Conservation (phyloP, 208 protist species). For the Leishmania gerbilli region DNA sequence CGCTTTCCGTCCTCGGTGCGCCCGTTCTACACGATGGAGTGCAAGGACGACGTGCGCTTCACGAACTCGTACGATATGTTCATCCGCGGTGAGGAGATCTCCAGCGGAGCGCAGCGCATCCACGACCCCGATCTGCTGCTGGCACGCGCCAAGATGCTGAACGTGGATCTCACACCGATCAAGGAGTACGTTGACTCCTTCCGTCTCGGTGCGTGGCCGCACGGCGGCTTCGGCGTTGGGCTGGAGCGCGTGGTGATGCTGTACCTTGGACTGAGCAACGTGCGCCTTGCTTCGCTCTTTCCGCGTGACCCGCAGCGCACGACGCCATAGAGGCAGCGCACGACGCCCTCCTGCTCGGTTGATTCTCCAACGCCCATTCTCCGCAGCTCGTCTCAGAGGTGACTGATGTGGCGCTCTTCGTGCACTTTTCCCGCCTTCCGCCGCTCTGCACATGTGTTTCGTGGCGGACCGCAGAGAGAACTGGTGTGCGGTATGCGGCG, state of each 20-base stretch:
- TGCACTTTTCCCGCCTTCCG: not conserved
- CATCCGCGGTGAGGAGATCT: slow-evolving; percentile 99
- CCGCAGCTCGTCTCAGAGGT: not conserved
- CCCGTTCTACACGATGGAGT: slow-evolving; percentile 99
- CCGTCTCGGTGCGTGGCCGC: slow-evolving; percentile 97
- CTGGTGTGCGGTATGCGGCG: not conserved
- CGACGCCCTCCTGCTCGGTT: not conserved
- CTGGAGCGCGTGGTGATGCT: slow-evolving; percentile 99
- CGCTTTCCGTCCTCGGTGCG: slow-evolving; percentile 96
- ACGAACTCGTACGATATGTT: slow-evolving; percentile 99
- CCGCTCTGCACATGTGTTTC: not conserved
- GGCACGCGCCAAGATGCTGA: slow-evolving; percentile 71
- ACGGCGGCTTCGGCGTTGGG: slow-evolving; percentile 99
- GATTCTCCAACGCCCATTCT: not conserved
- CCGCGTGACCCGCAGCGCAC: slow-evolving; percentile 98
- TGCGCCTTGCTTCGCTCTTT: slow-evolving; percentile 98
- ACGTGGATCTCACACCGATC: slow-evolving; percentile 89
- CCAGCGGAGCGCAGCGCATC: slow-evolving; percentile 99
- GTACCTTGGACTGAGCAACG: slow-evolving; percentile 98
- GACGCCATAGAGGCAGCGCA: slow-evolving; percentile 64
- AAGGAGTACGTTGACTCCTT: slow-evolving; percentile 99
- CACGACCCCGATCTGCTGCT: slow-evolving; percentile 97
- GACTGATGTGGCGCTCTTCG: not conserved
- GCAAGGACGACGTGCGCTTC: slow-evolving; percentile 90
- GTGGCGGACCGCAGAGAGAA: not conserved